A percentile compares a stretch with the other conserved stretches of the same genome.
Conservation (phyloP, 768 basidiomycete genomes). For the Lyophyllum shimeji region DNA sequence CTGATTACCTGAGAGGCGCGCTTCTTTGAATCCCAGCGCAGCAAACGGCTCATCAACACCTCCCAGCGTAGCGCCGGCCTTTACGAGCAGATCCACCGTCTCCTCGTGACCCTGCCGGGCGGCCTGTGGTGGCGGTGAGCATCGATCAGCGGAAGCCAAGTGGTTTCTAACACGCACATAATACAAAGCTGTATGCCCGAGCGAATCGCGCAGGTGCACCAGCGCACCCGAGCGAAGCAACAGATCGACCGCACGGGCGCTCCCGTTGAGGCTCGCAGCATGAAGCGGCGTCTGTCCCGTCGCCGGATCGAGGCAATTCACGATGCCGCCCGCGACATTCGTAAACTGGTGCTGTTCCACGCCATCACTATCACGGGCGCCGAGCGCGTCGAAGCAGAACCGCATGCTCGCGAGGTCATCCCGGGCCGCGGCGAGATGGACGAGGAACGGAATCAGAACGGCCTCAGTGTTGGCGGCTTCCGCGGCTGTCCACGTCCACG, state of each 20-base stretch:
- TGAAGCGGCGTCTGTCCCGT: constrained; percentile 79
- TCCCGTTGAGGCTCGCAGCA: constrained; percentile 72
- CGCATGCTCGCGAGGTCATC: constrained; percentile 64
- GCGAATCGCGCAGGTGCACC: constrained; percentile 75
- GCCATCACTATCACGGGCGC: constrained; percentile 18
- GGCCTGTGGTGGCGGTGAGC: constrained; percentile 44
- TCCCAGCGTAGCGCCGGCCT: constrained; percentile 73
- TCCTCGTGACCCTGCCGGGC: constrained; percentile 67
- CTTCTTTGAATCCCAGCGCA: constrained; percentile 40
- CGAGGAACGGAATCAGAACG: constrained; percentile 71
- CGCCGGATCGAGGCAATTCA: constrained; percentile 69
- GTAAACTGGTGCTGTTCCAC: constrained; percentile 28
- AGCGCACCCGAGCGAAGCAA: constrained; percentile 75
- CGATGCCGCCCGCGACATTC: constrained; percentile 63
- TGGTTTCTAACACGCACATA: constrained; percentile 44
- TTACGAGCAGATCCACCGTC: constrained; percentile 63
- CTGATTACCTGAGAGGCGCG: constrained; percentile 40
- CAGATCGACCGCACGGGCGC: constrained; percentile 38
- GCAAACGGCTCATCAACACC: constrained; percentile 67
- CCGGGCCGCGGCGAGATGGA: constrained; percentile 75
- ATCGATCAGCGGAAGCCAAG: not conserved
- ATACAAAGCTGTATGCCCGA: constrained; percentile 85
- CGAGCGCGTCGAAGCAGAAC: constrained; percentile 52
- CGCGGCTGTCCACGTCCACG: constrained; percentile 78
- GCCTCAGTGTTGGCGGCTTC: constrained; percentile 72